Base-by-base conservation (phyloP, 345 rosid species). In the Clarkia xantiana region DNA sequence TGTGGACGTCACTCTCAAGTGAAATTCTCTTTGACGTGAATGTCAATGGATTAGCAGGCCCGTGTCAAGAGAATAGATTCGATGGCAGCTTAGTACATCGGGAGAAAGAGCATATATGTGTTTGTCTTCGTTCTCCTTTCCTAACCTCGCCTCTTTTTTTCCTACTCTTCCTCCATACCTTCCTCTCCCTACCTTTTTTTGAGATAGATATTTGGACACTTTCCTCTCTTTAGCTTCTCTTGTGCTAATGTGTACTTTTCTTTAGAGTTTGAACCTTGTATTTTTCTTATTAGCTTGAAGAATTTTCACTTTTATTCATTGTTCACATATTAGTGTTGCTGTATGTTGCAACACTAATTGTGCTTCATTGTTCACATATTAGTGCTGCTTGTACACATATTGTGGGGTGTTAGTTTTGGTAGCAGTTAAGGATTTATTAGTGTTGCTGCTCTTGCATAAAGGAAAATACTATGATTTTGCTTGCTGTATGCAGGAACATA, bases 41-140 rank as follows among this genome's bases (percentile, higher is more conserved):
- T 82, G 86, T 78, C 73, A 84, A 93, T 87, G 96, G 76, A 93
- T 91, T 84, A 77, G 88, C 96, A 84, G 99, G 99, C 78, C 83
- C 71, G 71, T 93, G 79, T 80, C 99, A 82, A 80, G 96, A 86
- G 79, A 87, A 71, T 93, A 78, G 74, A 96, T 84, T 71, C 90
- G 67, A 76, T 93, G 94, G 99, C 95, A 84, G 95, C 88, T 71
- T 93, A 76, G 78, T 93, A 94, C 93, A 76, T 80, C 76, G 70
- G 87, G 88, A 78, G 94, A 93, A 84, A 87, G 94, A 80, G 82
- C 93, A 60, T 81, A 77, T 75, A 90, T 93, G 94, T 93, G 96
- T 87, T 93, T 84, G 99, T 93, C 94, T 84, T 70, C 96, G 80
- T 84, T 93, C 99, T 93, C 94, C 87, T 93, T 84, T 82, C 82